phyloP scores from a whole-genome alignment of 2,329 filamentous ascomycete genomes.

The Colletotrichum tamarilloi region DNA sequence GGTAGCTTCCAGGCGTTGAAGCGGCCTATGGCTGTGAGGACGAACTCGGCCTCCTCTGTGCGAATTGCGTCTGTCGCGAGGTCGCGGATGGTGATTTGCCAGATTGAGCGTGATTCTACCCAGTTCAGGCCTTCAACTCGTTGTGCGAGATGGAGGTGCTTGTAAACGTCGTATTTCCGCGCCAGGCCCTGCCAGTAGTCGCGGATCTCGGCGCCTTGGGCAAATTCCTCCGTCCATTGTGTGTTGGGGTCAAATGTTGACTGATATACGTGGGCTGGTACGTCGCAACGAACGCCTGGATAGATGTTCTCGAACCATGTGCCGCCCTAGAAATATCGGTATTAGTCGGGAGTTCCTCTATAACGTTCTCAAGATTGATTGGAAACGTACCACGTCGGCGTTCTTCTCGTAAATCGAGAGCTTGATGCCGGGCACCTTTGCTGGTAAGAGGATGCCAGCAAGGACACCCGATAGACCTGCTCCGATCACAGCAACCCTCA shows the following conservation, averaged over 20 bases:
- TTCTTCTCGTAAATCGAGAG: slow-evolving; percentile 78
- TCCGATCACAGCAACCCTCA: slow-evolving; percentile 71
- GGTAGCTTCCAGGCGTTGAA: slow-evolving; percentile 76
- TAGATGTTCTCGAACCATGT: slow-evolving; percentile 69
- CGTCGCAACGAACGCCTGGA: slow-evolving; percentile 74
- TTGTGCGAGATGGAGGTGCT: slow-evolving; percentile 64
- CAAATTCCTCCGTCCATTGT: slow-evolving; percentile 76
- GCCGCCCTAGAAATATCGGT: slow-evolving; percentile 50
- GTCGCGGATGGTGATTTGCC: slow-evolving; percentile 63
- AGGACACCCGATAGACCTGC: slow-evolving; percentile 72
- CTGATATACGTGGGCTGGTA: slow-evolving; percentile 78
- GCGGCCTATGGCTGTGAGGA: slow-evolving; percentile 72
- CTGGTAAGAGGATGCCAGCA: slow-evolving; percentile 73
- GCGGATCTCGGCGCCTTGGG: slow-evolving; percentile 73
- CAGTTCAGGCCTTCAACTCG: slow-evolving; percentile 68
- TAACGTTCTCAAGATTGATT: accelerated
- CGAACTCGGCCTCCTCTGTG: slow-evolving; percentile 65
- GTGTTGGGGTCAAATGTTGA: slow-evolving; percentile 75
- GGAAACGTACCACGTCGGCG: slow-evolving; percentile 66
- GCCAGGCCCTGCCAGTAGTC: slow-evolving; percentile 74
- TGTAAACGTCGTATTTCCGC: slow-evolving; percentile 72
- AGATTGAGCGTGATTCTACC: slow-evolving; percentile 61
- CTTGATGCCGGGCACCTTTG: slow-evolving; percentile 75
- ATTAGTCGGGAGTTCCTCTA: neutral
- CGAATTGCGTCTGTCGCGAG: slow-evolving; percentile 49